Evolutionary conservation across 495 filamentous ascomycete species (phyloP).

Genomic region (Endocarpon pusillum): DNA sequence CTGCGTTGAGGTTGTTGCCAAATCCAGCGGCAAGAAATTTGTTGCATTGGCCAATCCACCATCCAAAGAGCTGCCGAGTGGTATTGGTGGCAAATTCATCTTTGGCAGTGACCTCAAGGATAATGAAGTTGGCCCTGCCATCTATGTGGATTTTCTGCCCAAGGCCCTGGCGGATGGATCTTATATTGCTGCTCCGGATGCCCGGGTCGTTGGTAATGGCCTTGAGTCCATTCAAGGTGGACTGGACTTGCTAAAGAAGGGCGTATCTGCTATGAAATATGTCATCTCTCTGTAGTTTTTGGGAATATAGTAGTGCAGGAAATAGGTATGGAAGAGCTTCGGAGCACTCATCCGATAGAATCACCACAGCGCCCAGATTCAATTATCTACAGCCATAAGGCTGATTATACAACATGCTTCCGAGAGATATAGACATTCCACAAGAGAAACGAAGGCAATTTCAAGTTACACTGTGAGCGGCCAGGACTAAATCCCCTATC

Average conservation of each 20-base stretch:
- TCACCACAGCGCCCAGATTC: no score
- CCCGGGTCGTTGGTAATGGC: constrained; percentile 19
- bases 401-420: no score
- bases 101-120: not conserved
- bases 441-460: no score
- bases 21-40: constrained; percentile 6
- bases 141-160: constrained; percentile 20
- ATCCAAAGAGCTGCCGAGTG: constrained; percentile 1
- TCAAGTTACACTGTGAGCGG: no score
- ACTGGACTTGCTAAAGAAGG: constrained; percentile 20
- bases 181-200: constrained; percentile 16
- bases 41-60: constrained; percentile 2
- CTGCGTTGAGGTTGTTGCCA: constrained; percentile 1
- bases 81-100: constrained; percentile 5
- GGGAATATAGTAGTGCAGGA: no score
- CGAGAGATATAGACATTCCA: no score
- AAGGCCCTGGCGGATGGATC: constrained; percentile 13
- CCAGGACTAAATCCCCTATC: no score
- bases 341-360: no score
- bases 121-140: constrained; percentile 14
- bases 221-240: constrained; percentile 27
- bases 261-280: constrained; percentile 28
- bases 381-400: no score
- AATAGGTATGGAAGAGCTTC: no score
- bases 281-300: constrained; percentile 20